These are phyloP conservation scores for Salix purpurea DNA, from an alignment of 345 rosid species.

Conservation along the genomic window DNA sequence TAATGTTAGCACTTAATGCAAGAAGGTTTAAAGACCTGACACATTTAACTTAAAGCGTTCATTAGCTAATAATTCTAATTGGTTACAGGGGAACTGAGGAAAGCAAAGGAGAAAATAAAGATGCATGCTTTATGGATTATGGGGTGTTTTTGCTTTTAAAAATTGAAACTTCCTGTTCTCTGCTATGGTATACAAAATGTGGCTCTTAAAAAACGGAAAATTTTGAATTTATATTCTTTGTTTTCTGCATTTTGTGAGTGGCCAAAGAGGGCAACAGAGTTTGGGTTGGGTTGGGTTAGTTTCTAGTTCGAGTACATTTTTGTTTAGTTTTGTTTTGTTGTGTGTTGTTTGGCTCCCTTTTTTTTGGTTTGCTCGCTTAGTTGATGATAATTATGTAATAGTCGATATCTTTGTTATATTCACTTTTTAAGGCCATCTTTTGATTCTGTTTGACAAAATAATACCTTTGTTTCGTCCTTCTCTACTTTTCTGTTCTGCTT, in stretches of 20 bases:
- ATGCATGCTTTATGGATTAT: not conserved
- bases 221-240: not conserved
- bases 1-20: not conserved
- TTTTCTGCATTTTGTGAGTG: not conserved
- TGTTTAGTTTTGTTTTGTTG: not conserved
- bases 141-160: not conserved
- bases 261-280: not conserved
- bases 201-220: not conserved
- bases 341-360: not conserved
- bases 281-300: not conserved
- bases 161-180: not conserved
- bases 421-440: constrained; percentile 13
- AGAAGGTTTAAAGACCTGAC: not conserved
- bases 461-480: constrained; percentile 42
- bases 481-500: constrained; percentile 41
- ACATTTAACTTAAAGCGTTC: not conserved
- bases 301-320: not conserved
- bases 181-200: not conserved
- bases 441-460: constrained; percentile 40
- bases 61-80: not conserved
- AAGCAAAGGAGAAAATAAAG: not conserved
- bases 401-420: constrained; percentile 15
- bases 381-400: constrained; percentile 16
- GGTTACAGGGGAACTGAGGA: not conserved
- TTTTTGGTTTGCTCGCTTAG: not conserved